Base-by-base conservation (phyloP, 768 basidiomycete species). In the Mycena floridula region DNA sequence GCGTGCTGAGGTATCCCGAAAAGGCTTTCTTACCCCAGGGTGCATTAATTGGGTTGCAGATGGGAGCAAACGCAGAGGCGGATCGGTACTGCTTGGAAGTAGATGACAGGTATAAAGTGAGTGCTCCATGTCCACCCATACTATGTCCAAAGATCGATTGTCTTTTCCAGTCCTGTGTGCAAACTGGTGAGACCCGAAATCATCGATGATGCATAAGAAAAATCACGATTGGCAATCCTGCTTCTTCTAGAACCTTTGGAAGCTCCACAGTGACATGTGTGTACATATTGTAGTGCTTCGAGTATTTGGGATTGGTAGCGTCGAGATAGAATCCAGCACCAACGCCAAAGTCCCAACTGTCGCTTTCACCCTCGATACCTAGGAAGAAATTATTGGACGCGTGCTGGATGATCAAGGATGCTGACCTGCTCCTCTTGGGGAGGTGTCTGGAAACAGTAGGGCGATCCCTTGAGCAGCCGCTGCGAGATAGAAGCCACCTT, bases 271-370 rank as follows among this genome's bases (percentile, higher is more conserved):
- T 84, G 52, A 98, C 69, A 57, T 90, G 82, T 12, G 82, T 83
- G 45, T 85, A 77, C 94, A 97, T 97, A 61, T 86, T 87, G 61
- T 94, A 94, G 60, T 89, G 69, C 54, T 75, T 78, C 21, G 81
- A 63, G 58, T 76, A 90, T 57, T 78, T 78, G 5, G 79, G 72
- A 47, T 79, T 73, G 2, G 91, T 96, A 3, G 95, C 95, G 59
- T 96, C 82, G 53, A 99, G 61, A 64, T 99, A 98, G 69, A 98
- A 99, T 26, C 96, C 95, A 37, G 96, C 96, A 65, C 93, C 91
- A 22, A 82, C 84, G 30, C 94, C 94, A 61, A 96, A 92, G 55
- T 95, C 88, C 90, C 89, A 95, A 60, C 81, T 74, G 44, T 74
- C 71, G 26, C 82, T 74, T 67, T 93, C 92, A 37, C 85, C 89